Conservation (phyloP, 306 rosid genomes). For the Lathyrus aphaca region DNA sequence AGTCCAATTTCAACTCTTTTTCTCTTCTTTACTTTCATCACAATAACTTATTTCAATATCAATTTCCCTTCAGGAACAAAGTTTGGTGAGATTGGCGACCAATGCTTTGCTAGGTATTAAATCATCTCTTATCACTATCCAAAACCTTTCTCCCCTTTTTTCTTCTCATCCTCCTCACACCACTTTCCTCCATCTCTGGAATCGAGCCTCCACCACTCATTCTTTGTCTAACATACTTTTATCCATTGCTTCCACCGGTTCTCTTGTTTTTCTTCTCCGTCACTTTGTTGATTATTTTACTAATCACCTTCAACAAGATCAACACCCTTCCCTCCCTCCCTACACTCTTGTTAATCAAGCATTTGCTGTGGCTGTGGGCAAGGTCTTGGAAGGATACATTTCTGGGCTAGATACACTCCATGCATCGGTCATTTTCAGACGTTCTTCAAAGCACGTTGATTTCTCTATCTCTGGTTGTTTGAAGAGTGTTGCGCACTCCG, state of each 20-base stretch:
- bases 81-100: slow-evolving; percentile 77
- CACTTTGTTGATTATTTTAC: slow-evolving; percentile 64
- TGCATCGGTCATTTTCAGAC: slow-evolving; percentile 67
- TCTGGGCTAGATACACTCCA: slow-evolving; percentile 67
- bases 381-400: slow-evolving; percentile 77
- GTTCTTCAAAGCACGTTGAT: slow-evolving; percentile 42
- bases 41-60: background rate
- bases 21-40: background rate
- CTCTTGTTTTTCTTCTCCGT: slow-evolving; percentile 68
- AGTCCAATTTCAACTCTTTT: slow-evolving; percentile 35
- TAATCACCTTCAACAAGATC: background rate
- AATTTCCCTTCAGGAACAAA: slow-evolving; percentile 63
- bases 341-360: slow-evolving; percentile 87
- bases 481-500: slow-evolving; percentile 69
- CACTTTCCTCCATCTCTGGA: slow-evolving; percentile 76
- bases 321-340: slow-evolving; percentile 38
- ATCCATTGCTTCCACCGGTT: slow-evolving; percentile 67
- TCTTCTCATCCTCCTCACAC: slow-evolving; percentile 69
- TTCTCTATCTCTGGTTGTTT: slow-evolving; percentile 62
- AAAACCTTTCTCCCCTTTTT: slow-evolving; percentile 60
- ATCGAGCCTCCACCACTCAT: slow-evolving; percentile 74
- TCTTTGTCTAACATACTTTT: slow-evolving; percentile 71
- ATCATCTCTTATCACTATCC: slow-evolving; percentile 67
- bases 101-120: slow-evolving; percentile 78
- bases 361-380: slow-evolving; percentile 81